Conservation (phyloP, 352 stramenopile species). For the Globisporangium spinosum region DNA sequence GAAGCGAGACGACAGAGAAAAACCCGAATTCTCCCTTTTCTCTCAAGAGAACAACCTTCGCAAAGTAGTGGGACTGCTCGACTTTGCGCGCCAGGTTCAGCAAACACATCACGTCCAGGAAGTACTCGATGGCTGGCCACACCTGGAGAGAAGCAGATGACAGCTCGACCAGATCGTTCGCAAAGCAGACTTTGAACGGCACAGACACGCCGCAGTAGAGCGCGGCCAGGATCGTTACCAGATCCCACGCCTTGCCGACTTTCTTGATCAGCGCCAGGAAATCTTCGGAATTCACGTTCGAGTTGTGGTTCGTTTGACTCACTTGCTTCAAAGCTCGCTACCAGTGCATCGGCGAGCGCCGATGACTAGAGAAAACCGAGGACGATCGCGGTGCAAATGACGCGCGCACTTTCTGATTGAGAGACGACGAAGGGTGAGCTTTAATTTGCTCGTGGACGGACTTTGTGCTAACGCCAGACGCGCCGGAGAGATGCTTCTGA, state of each 20-base stretch:
- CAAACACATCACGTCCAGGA: conserved; percentile 47
- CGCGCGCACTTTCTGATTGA: not conserved
- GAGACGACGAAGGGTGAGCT: not conserved
- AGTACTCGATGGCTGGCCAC: conserved; percentile 52
- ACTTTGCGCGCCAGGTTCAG: conserved; percentile 44
- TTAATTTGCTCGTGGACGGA: not conserved
- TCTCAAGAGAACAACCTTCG: conserved; percentile 8
- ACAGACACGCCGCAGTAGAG: conserved; percentile 42
- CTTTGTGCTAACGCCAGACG: not conserved
- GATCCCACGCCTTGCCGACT: conserved; percentile 42
- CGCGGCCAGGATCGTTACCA: conserved; percentile 39
- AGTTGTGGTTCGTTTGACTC: not conserved
- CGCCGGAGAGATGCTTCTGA: not conserved
- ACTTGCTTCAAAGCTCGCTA: conserved; percentile 9
- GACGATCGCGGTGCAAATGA: not conserved
- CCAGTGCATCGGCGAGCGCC: conserved; percentile 18
- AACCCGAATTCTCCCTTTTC: not conserved
- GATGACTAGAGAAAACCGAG: conserved; percentile 5
- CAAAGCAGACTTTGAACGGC: conserved; percentile 61
- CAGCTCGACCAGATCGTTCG: conserved; percentile 33
- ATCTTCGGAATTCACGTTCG: conserved; percentile 23
- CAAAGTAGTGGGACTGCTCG: conserved; percentile 15
- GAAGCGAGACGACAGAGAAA: not conserved
- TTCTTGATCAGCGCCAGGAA: conserved; percentile 41
- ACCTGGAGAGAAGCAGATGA: conserved; percentile 16